Percentiles rank a stretch among this genome's conserved stretches.
phyloP scores from a whole-genome alignment of 2,329 filamentous ascomycete genomes.

The Mycosphaerelloides madeirae region DNA sequence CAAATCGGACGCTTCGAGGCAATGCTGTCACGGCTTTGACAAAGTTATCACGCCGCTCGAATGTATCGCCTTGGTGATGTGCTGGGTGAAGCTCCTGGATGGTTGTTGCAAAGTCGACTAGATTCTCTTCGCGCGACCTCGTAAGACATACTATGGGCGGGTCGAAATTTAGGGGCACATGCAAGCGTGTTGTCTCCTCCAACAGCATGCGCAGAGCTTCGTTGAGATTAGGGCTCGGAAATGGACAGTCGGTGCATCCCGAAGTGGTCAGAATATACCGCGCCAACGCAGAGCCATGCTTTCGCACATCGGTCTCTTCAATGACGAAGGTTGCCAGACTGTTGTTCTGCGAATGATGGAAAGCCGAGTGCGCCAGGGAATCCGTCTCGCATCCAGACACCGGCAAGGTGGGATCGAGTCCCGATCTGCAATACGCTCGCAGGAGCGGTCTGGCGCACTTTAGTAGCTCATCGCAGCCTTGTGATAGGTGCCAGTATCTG shows the following conservation, averaged over 20 bases:
- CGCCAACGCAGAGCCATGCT: neutral
- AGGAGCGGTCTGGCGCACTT: neutral
- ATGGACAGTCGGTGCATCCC: neutral
- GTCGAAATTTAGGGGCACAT: neutral
- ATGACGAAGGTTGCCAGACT: neutral
- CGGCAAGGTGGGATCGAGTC: neutral
- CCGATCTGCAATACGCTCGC: neutral
- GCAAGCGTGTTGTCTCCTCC: too few relatives aligned
- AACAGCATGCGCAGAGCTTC: too few relatives aligned
- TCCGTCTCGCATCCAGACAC: neutral
- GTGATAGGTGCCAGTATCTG: neutral
- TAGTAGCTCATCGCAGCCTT: neutral
- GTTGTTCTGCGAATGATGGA: neutral
- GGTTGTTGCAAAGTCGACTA: neutral
- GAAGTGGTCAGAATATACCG: neutral
- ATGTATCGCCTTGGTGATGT: neutral
- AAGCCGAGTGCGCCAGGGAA: neutral
- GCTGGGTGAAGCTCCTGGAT: neutral
- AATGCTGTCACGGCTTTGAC: neutral
- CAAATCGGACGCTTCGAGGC: neutral
- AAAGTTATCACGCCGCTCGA: neutral
- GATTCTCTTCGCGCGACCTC: neutral
- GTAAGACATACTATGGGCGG: neutral
- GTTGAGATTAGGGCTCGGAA: too few relatives aligned
- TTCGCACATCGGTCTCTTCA: neutral